Conservation (phyloP, 2,329 filamentous ascomycete species). For the Berkeleyomyces basicola region DNA sequence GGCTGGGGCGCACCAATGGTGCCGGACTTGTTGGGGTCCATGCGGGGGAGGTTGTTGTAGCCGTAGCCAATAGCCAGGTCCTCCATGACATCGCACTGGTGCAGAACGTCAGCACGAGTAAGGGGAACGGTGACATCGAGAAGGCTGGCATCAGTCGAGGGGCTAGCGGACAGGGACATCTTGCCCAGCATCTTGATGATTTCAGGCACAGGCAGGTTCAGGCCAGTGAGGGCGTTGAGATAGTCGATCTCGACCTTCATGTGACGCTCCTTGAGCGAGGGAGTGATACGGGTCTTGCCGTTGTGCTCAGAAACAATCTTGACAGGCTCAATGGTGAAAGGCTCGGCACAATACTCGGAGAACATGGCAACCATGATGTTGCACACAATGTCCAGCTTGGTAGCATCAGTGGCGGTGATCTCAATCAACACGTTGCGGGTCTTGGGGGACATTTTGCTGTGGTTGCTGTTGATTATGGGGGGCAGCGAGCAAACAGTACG, state of each 20-base stretch:
- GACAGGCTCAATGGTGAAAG: slow-evolving; percentile 86
- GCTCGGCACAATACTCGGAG: slow-evolving; percentile 72
- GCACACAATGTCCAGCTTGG: slow-evolving; percentile 89
- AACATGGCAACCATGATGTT: slow-evolving; percentile 98
- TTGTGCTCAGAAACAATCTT: slow-evolving; percentile 90
- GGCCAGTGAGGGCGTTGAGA: slow-evolving; percentile 81
- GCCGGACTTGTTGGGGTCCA: slow-evolving; percentile 69
- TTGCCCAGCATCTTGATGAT: slow-evolving; percentile 69
- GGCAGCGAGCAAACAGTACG: slow-evolving; percentile 79
- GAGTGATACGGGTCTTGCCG: slow-evolving; percentile 61
- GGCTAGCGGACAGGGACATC: slow-evolving; percentile 75
- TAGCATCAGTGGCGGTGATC: slow-evolving; percentile 87
- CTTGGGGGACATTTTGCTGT: slow-evolving; percentile 85
- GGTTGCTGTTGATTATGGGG: slow-evolving; percentile 93
- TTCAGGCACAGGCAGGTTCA: slow-evolving; percentile 54
- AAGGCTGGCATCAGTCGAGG: slow-evolving; percentile 43
- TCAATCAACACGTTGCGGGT: slow-evolving; percentile 95
- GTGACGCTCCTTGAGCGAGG: slow-evolving; percentile 58
- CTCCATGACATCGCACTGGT: slow-evolving; percentile 98
- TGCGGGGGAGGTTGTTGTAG: slow-evolving; percentile 86
- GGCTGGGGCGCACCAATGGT: slow-evolving; percentile 74
- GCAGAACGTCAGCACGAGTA: slow-evolving; percentile 84
- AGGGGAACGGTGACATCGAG: slow-evolving; percentile 72
- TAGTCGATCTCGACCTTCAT: slow-evolving; percentile 80
- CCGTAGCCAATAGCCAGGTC: slow-evolving; percentile 93